Base-by-base conservation (phyloP, 108 stramenopile genomes). In the Bacterosira constricta region DNA sequence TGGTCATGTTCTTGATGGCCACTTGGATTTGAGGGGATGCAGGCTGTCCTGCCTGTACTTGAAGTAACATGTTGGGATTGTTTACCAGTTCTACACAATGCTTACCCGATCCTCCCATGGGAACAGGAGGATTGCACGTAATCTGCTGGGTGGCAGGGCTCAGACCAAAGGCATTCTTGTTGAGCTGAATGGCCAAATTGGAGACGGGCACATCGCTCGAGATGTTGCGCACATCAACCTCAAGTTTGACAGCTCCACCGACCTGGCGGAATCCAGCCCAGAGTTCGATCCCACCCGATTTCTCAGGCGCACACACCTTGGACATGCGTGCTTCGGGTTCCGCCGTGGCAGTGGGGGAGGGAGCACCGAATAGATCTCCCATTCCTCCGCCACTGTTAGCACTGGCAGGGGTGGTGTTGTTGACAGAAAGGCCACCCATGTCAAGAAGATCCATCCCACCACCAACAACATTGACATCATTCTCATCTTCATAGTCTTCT, bases 81-180 rank as follows among this genome's bases (percentile, higher is more conserved):
- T 76, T 73, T 6, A 76, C 83, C 64, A 98, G 52, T 39, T 90
- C 88, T 26, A 97, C 83, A 25, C 79, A 62, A 26, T 75, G 63
- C 27, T 31, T 67, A 9, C 93, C 87, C 23, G 71, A 78, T 37
- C 80, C 55, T 15, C 95, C 95, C 2, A 65, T 45, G 7, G 82
- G 47, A 61, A 97, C 60, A 1, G 96, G 94, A 21, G 90, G 87
- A 38, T 92, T 88, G 64, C 88, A 89, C 10, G 82, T 56, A 53
- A 97, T 90, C 67, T 96, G 96, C 74, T 94, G 97, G 50, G 63
- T 86, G 21, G 83, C 77, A 18, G 97, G 97, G 60, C 90, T 91
- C 27, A 99, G 73, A n/a, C 97, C 97, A 81, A 98, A 97, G 17
- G 96, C 79, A 76, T 96, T 97, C 85, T 98, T 98, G 83, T 99